Evolutionary conservation across 768 basidiomycete species (phyloP).

Genomic region (Tulasnella sp.): DNA sequence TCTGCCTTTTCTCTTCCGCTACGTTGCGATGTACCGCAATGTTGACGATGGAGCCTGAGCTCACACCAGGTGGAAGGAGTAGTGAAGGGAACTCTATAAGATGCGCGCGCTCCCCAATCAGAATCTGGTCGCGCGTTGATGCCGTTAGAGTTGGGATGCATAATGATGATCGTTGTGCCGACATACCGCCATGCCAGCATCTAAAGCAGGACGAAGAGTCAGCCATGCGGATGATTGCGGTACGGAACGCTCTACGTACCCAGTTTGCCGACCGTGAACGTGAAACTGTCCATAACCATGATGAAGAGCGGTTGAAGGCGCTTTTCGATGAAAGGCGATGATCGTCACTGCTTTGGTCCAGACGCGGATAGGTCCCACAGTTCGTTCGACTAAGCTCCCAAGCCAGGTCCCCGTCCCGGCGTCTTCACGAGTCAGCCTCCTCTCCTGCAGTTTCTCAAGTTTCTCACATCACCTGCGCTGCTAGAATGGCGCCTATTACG

Average conservation of each 20-base stretch:
- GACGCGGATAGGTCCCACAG: neutral
- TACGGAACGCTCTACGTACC: constrained; percentile 41
- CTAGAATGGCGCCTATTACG: neutral
- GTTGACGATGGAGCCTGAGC: constrained; percentile 92
- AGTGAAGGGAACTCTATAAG: constrained; percentile 97
- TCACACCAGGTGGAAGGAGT: constrained; percentile 81
- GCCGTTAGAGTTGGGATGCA: neutral
- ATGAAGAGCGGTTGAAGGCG: neutral
- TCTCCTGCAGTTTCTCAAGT: neutral
- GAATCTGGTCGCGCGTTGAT: constrained; percentile 42
- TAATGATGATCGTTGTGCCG: neutral
- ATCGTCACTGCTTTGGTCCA: neutral
- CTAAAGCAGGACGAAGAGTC: constrained; percentile 28
- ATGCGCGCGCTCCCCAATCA: constrained; percentile 87
- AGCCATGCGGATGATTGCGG: neutral
- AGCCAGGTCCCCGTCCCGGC: neutral
- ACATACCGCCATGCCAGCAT: constrained; percentile 87
- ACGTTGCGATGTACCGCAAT: constrained; percentile 88
- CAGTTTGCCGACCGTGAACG: constrained; percentile 91
- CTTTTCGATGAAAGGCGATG: neutral
- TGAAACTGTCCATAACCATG: constrained; percentile 34
- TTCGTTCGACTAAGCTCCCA: neutral
- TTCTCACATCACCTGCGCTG: neutral
- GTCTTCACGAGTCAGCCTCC: neutral
- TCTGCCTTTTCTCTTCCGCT: constrained; percentile 69